Conservation (phyloP, 2,329 filamentous ascomycete species). For the Septoria linicola region DNA sequence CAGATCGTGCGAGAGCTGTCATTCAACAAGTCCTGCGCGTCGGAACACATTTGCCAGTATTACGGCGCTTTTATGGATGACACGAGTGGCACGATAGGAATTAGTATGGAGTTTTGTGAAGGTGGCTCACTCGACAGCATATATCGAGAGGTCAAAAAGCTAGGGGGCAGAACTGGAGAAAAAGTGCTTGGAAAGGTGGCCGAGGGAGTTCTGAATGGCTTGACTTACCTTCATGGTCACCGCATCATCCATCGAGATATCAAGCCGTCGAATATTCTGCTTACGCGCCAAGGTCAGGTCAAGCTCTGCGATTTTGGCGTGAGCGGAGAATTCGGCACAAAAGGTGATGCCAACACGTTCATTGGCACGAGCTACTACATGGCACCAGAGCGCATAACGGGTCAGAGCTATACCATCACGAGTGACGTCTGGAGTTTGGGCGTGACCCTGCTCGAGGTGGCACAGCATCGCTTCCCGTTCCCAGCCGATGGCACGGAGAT, state of each 20-base stretch:
- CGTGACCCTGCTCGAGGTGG: slow-evolving; percentile 97
- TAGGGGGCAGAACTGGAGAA: slow-evolving; percentile 91
- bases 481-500: slow-evolving; percentile 94
- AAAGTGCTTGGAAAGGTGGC: slow-evolving; percentile 97
- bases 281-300: slow-evolving; percentile 88
- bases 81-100: slow-evolving; percentile 93
- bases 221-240: slow-evolving; percentile 91
- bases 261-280: slow-evolving; percentile 94
- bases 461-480: slow-evolving; percentile 97
- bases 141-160: slow-evolving; percentile 93
- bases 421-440: slow-evolving; percentile 98
- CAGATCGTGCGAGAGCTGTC: slow-evolving; percentile 94
- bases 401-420: slow-evolving; percentile 96
- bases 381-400: slow-evolving; percentile 96
- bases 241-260: slow-evolving; percentile 99
- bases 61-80: slow-evolving; percentile 97
- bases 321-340: slow-evolving; percentile 95
- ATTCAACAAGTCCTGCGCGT: slow-evolving; percentile 97
- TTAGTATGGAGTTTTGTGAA: slow-evolving; percentile 99
- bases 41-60: slow-evolving; percentile 93
- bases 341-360: slow-evolving; percentile 97
- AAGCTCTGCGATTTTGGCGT: slow-evolving; percentile 99
- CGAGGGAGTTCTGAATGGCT: slow-evolving; percentile 86
- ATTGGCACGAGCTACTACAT: slow-evolving; percentile 99
- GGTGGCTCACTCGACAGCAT: slow-evolving; percentile 94